A percentile compares a stretch with the other conserved stretches of the same genome.
Evolutionary conservation across 306 rosid genomes (phyloP).

Genomic region (Cicer bijugum): DNA sequence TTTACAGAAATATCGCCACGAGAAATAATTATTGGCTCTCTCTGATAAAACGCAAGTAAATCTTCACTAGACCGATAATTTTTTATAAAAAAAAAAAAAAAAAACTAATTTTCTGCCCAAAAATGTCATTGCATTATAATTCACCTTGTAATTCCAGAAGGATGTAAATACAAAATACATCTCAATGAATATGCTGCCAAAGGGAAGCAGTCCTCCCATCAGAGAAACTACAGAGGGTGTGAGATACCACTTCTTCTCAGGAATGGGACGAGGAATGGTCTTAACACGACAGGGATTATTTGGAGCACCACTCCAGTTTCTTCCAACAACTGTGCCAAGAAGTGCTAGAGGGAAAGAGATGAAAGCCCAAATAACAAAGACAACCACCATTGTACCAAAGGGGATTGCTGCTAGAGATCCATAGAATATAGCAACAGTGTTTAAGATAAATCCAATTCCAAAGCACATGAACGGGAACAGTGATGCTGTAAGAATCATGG

Average conservation of each 20-base stretch:
- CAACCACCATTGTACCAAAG: slow-evolving; percentile 97
- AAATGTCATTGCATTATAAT: slow-evolving; percentile 30
- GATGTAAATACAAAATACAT: slow-evolving; percentile 99
- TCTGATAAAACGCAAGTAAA: slow-evolving; percentile 27
- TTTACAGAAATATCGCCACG: slow-evolving; percentile 25
- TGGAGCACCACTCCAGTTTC: slow-evolving; percentile 99
- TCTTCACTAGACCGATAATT: neutral
- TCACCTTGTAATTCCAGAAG: slow-evolving; percentile 93
- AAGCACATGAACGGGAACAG: slow-evolving; percentile 97
- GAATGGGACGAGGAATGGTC: slow-evolving; percentile 99
- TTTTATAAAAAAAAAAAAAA: neutral
- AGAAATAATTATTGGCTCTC: slow-evolving; percentile 14
- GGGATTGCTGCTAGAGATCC: slow-evolving; percentile 99
- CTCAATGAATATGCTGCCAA: slow-evolving; percentile 99
- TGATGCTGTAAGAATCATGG: slow-evolving; percentile 97
- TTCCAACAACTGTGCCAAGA: slow-evolving; percentile 99
- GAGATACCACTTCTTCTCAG: slow-evolving; percentile 99
- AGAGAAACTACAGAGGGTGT: slow-evolving; percentile 94
- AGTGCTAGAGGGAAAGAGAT: slow-evolving; percentile 98
- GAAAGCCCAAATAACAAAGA: slow-evolving; percentile 98
- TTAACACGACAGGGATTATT: slow-evolving; percentile 98
- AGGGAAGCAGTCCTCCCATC: slow-evolving; percentile 99
- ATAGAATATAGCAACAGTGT: slow-evolving; percentile 93
- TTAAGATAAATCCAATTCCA: slow-evolving; percentile 91
- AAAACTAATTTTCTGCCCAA: neutral